Percentiles rank a stretch among this genome's conserved stretches.
phyloP scores from a whole-genome alignment of 2,329 filamentous ascomycete genomes.

The Ophiocordyceps robertsii region DNA sequence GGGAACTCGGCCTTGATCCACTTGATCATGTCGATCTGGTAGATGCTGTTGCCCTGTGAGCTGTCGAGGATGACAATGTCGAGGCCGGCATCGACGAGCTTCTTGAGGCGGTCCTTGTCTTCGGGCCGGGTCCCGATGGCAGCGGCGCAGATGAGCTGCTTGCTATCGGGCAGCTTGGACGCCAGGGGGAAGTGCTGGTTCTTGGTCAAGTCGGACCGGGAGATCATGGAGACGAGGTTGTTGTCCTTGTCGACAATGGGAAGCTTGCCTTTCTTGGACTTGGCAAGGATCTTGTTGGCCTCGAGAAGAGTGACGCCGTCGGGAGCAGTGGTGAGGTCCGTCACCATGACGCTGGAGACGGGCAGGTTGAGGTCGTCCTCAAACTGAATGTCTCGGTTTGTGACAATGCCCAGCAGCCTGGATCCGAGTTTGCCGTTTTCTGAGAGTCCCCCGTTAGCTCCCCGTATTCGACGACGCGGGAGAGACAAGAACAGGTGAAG shows the following conservation, averaged over 20 bases:
- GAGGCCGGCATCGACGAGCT: constrained; percentile 85
- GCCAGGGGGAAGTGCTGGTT: constrained; percentile 94
- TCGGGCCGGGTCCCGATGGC: constrained; percentile 91
- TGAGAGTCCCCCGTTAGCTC: constrained; percentile 21
- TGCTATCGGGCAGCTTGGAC: constrained; percentile 91
- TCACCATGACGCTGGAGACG: constrained; percentile 89
- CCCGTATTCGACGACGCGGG: neutral
- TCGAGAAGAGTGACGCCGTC: constrained; percentile 72
- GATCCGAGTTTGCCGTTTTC: constrained; percentile 87
- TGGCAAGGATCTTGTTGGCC: constrained; percentile 84
- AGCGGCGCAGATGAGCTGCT: constrained; percentile 92
- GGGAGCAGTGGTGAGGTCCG: constrained; percentile 77
- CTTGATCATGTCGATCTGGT: constrained; percentile 97
- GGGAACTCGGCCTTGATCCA: constrained; percentile 85
- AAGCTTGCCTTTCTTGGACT: constrained; percentile 97
- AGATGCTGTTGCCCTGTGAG: constrained; percentile 96
- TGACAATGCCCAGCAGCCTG: constrained; percentile 94
- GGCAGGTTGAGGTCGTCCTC: constrained; percentile 60
- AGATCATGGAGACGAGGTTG: constrained; percentile 85
- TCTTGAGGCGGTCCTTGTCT: constrained; percentile 75
- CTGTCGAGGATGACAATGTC: constrained; percentile 94
- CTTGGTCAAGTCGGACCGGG: constrained; percentile 93
- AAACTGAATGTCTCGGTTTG: constrained; percentile 96
- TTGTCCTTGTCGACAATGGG: constrained; percentile 75
- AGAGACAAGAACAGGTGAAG: constrained; percentile 2